Evolutionary conservation across 1,139 yeast genomes (phyloP), one percentile per base, ranked within the genome.

Genomic region (Arxiozyma slooffiae): DNA sequence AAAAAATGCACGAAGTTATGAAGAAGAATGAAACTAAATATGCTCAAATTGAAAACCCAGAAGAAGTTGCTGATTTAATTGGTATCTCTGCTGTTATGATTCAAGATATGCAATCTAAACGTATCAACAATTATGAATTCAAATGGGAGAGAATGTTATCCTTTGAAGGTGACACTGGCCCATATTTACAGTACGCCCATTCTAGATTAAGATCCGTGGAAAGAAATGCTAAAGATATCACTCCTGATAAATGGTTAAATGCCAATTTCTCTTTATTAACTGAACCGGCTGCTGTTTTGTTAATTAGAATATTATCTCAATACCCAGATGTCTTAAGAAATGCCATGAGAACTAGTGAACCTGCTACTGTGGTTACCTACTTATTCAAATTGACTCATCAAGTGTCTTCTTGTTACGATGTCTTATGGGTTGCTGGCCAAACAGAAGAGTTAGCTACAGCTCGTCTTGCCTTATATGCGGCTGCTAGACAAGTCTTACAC

Each of bases 131-230:
- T 73, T 94, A 94, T 73, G 89, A 84, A 62, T 94, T 94, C 73
- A 87, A 89, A 71, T 92, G 98, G 99, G 90, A 86, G 64, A 86
- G 99, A 76, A 92, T 92, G 97, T 78, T 87, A 48, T 88, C 97
- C 7, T 90, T 94, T 60, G 99, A 92, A 76, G 99, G 99, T 71
- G 99, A 92, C 71, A 92, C 99, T 54, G 99, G 99, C 67, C 98
- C 99, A 55, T 92, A 94, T 74, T 79, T 92, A 70, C 98, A 92
- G 73, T 92, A 92, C 67, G 98, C 99, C 47, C 99, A 92, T 72
- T 89, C 98, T 42, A 87, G 99, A 72, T 81, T 92, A 68, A 81
- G 94, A 72, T 90, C 97, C 3, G 90, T 92, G 63, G 92, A 88
- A 72, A 85, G 98, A 75, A 89, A 87, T 61, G 81, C 95, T 24